phyloP scores from a whole-genome alignment of 305 asterid species.

The Stenogyne calaminthoides region DNA sequence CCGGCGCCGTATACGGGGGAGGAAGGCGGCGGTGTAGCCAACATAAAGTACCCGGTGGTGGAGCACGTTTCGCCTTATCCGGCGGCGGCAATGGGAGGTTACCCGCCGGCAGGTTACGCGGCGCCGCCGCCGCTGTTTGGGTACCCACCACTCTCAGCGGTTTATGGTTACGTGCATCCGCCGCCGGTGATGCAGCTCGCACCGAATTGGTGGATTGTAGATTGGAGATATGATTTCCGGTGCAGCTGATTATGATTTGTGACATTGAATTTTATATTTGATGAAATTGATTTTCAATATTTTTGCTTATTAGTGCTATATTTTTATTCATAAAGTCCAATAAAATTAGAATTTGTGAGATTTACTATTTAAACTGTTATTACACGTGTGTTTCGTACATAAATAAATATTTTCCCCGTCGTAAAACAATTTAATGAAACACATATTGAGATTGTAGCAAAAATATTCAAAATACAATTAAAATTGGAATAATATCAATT shows the following conservation, averaged over 20 bases:
- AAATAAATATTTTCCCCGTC: too few relatives aligned
- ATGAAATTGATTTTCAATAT: not conserved
- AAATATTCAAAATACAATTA: too few relatives aligned
- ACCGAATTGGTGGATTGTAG: constrained; percentile 59
- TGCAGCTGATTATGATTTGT: constrained; percentile 39
- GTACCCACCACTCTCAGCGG: not conserved
- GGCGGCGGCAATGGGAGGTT: too few relatives aligned
- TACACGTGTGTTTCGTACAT: too few relatives aligned
- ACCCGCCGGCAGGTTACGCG: not conserved
- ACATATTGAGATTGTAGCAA: too few relatives aligned
- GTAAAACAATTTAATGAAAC: too few relatives aligned
- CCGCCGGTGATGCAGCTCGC: constrained; percentile 43
- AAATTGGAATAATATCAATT: too few relatives aligned
- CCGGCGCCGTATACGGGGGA: constrained; percentile 6
- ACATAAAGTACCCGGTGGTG: too few relatives aligned
- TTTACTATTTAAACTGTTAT: too few relatives aligned
- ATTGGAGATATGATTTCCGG: constrained; percentile 57
- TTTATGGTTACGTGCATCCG: constrained; percentile 27
- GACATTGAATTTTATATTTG: constrained; percentile 43
- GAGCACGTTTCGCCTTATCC: too few relatives aligned
- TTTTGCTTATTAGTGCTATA: not conserved
- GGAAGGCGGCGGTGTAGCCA: too few relatives aligned
- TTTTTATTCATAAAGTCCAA: not conserved
- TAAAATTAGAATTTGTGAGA: too few relatives aligned
- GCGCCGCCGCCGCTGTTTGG: not conserved